These are phyloP conservation scores for Phytophthora nicotianae DNA, from an alignment of 352 stramenopile genomes.

Conservation along the genomic window DNA sequence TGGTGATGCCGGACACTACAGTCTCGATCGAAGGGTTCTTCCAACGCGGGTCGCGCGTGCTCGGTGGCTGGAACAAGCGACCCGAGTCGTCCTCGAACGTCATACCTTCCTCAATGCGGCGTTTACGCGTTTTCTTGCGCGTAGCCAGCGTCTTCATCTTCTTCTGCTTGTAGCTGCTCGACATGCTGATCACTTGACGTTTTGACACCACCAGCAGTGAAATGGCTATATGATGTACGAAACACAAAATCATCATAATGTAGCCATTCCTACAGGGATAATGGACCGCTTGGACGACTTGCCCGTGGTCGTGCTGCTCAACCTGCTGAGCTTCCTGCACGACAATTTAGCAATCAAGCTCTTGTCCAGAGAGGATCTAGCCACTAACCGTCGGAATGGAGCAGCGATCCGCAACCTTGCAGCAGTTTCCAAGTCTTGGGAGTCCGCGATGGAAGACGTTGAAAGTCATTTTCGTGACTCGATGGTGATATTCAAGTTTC, in stretches of 20 bases:
- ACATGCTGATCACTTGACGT: conserved; percentile 42
- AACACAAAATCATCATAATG: conserved; percentile 7
- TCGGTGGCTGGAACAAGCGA: conserved; percentile 75
- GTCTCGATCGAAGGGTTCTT: conserved; percentile 61
- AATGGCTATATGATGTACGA: conserved; percentile 19
- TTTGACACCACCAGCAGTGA: conserved; percentile 16
- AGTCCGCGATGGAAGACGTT: background rate
- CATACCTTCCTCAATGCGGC: conserved; percentile 61
- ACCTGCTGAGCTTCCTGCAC: background rate
- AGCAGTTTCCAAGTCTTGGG: background rate
- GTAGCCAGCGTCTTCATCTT: conserved; percentile 82
- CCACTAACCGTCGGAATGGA: background rate
- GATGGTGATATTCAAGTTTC: too few species aligned
- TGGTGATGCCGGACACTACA: conserved; percentile 43
- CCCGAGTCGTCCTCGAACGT: conserved; percentile 71
- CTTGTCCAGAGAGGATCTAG: background rate
- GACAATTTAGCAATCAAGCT: background rate
- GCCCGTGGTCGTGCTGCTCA: too few species aligned
- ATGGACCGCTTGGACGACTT: too few species aligned
- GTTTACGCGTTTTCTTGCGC: conserved; percentile 83
- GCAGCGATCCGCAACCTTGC: background rate
- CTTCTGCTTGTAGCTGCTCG: conserved; percentile 87
- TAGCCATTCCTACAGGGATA: conserved; percentile 30
- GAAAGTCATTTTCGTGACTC: background rate
- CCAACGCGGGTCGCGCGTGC: conserved; percentile 70